phyloP scores from a whole-genome alignment of 306 rosid species.

The Quercus engelmannii region DNA sequence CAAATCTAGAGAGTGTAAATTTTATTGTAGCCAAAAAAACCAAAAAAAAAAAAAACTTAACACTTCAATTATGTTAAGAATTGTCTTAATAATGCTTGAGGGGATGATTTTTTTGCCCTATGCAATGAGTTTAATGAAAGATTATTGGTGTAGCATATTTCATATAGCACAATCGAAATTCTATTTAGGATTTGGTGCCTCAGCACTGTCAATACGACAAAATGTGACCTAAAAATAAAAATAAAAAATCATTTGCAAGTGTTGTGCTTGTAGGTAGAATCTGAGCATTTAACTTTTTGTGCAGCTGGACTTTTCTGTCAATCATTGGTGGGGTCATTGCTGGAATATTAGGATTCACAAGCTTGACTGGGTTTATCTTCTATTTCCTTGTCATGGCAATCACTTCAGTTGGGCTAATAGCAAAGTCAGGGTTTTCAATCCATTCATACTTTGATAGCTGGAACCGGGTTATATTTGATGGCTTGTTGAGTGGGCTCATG shows the following conservation, averaged over 20 bases:
- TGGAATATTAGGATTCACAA: conserved; percentile 86
- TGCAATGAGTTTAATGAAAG: not conserved
- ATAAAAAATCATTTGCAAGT: not conserved
- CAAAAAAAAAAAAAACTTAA: not conserved
- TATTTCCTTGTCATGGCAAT: conserved; percentile 77
- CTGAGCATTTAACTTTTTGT: conserved; percentile 10
- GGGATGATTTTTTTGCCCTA: not conserved
- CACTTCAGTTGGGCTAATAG: conserved; percentile 63
- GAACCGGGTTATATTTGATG: conserved; percentile 69
- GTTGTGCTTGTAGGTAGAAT: not conserved
- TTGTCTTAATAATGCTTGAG: not conserved
- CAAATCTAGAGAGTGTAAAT: too few species aligned
- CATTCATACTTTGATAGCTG: conserved; percentile 64
- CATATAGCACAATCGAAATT: too few species aligned
- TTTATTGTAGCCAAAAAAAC: too few species aligned
- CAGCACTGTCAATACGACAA: not conserved
- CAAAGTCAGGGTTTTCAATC: conserved; percentile 64
- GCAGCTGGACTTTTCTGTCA: conserved; percentile 97
- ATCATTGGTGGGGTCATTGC: conserved; percentile 93
- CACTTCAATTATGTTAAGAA: not conserved
- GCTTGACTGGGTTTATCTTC: conserved; percentile 75
- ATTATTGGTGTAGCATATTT: not conserved
- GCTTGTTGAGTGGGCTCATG: conserved; percentile 74
- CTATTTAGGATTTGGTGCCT: too few species aligned
- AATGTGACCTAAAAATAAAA: not conserved